Evolutionary conservation across 257 asterid species (phyloP).

Genomic region (Vinca minor): DNA sequence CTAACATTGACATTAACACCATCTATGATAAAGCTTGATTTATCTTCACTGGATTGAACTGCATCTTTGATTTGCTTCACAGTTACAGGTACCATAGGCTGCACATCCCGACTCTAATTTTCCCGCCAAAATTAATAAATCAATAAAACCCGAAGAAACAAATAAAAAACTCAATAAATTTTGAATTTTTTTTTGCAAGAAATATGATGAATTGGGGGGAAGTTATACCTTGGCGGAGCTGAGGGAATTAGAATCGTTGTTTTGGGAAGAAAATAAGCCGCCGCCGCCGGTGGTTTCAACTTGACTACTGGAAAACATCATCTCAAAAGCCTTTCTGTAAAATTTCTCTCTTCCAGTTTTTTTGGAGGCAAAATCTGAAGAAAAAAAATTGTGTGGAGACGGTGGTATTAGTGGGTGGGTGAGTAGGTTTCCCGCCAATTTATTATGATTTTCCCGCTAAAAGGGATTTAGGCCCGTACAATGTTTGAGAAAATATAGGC

Average conservation of each 20-base stretch:
- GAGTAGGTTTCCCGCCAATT: too few species aligned
- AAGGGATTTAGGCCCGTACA: too few species aligned
- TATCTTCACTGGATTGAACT: slow-evolving; percentile 41
- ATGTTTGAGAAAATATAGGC: too few species aligned
- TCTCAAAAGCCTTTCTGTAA: neutral
- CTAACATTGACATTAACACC: slow-evolving; percentile 58
- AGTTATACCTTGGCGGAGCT: slow-evolving; percentile 54
- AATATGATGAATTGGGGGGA: neutral
- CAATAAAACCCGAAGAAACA: too few species aligned
- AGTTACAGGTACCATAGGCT: slow-evolving; percentile 64
- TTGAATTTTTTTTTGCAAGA: neutral
- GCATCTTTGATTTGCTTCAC: slow-evolving; percentile 70
- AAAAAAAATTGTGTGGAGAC: neutral
- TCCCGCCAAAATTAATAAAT: too few species aligned
- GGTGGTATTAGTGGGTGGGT: neutral
- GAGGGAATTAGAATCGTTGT: slow-evolving; percentile 35
- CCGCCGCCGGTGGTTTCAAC: slow-evolving; percentile 31
- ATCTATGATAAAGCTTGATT: slow-evolving; percentile 43
- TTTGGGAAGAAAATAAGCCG: slow-evolving; percentile 45
- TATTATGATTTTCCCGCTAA: too few species aligned
- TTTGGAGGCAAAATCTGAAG: neutral
- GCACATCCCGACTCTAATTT: slow-evolving; percentile 66
- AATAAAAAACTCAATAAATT: too few species aligned
- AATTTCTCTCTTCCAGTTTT: neutral
- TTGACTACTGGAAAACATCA: slow-evolving; percentile 57